Evolutionary conservation across 2,329 filamentous ascomycete species (phyloP).

Genomic region (Sclerotinia spermophila): DNA sequence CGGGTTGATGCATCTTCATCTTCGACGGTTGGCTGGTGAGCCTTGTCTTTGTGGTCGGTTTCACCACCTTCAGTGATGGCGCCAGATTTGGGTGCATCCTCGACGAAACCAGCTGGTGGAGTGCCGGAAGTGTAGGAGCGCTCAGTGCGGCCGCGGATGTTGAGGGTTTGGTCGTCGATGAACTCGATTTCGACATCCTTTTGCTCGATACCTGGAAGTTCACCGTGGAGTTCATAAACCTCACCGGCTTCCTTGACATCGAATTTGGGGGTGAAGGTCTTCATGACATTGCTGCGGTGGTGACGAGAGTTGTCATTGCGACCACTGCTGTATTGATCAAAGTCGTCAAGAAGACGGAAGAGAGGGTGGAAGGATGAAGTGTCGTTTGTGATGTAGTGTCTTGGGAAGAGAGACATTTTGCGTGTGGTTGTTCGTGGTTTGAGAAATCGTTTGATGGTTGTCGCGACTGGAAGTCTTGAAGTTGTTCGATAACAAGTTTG

Average conservation of each 20-base stretch:
- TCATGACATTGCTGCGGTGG: conserved; percentile 26
- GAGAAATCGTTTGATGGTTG: conserved; percentile 19
- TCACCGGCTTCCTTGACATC: conserved; percentile 69
- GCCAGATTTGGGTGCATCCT: conserved; percentile 40
- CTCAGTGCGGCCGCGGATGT: conserved; percentile 67
- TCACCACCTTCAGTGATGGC: conserved; percentile 48
- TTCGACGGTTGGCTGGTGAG: conserved; percentile 52
- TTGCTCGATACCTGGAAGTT: conserved; percentile 72
- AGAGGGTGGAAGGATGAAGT: conserved; percentile 53
- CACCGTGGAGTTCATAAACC: conserved; percentile 73
- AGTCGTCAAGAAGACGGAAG: conserved; percentile 63
- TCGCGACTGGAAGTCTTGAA: conserved; percentile 18
- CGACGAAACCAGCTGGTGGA: conserved; percentile 46
- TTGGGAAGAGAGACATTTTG: conserved; percentile 61
- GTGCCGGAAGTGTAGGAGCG: conserved; percentile 52
- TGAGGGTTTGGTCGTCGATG: conserved; percentile 69
- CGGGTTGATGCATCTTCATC: conserved; percentile 33
- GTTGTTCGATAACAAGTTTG: conserved; percentile 13
- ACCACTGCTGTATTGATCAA: conserved; percentile 50
- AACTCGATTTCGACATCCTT: conserved; percentile 76
- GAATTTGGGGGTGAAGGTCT: conserved; percentile 70
- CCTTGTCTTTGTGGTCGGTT: conserved; percentile 21
- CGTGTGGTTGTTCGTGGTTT: conserved; percentile 32
- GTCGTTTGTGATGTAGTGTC: conserved; percentile 41
- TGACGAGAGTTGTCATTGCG: conserved; percentile 15